Evolutionary conservation across 2,329 filamentous ascomycete genomes (phyloP).

Genomic region (Lasiodiplodia sp.): DNA sequence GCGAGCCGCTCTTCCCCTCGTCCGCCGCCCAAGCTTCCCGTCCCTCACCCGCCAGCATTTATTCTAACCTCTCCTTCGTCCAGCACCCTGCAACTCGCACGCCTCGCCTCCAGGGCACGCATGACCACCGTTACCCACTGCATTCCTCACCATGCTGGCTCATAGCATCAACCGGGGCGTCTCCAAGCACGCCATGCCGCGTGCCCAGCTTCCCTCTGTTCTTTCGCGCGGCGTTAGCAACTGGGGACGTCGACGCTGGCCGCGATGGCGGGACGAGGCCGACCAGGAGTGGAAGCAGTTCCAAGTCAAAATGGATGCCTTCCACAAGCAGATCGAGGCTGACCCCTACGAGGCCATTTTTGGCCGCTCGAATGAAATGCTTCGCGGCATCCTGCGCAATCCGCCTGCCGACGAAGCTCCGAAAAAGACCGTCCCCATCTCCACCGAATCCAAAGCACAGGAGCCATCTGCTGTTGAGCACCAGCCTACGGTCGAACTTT

Average conservation of each 20-base stretch:
- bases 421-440: constrained; percentile 29
- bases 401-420: constrained; percentile 39
- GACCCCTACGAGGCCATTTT: constrained; percentile 55
- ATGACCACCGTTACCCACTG: background rate
- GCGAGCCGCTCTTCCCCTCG: background rate
- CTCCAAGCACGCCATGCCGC: constrained; percentile 7
- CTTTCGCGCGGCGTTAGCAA: constrained; percentile 10
- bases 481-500: background rate
- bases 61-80: constrained; percentile 5
- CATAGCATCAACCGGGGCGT: constrained; percentile 25
- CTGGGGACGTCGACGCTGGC: constrained; percentile 28
- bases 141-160: constrained; percentile 11
- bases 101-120: constrained; percentile 11
- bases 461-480: background rate
- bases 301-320: constrained; percentile 19
- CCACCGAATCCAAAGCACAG: constrained; percentile 31
- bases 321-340: constrained; percentile 39
- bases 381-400: constrained; percentile 41
- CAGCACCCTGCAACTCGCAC: background rate
- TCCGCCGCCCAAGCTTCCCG: background rate
- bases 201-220: background rate
- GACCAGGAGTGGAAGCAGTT: constrained; percentile 25
- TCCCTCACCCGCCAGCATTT: background rate
- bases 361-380: constrained; percentile 48
- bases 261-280: constrained; percentile 21